Evolutionary conservation across 352 stramenopile genomes (phyloP).

Genomic region (Phytophthora pseudosyringae): DNA sequence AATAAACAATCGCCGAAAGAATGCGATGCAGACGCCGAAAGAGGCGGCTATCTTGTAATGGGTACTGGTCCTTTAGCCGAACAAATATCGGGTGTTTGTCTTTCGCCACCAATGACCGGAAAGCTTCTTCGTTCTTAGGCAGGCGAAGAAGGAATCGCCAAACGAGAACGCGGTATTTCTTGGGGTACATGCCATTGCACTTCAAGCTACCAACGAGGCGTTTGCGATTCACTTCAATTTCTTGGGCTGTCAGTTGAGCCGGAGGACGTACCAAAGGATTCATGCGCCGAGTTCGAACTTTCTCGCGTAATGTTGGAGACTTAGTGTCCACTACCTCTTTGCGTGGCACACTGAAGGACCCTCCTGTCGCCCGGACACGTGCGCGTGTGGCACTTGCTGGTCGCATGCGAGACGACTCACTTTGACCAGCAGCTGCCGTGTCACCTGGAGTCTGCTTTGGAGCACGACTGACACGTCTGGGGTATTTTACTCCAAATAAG

Average conservation of each 20-base stretch:
- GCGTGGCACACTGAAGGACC: slow-evolving; percentile 14
- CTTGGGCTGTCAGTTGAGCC: slow-evolving; percentile 33
- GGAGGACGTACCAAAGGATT: slow-evolving; percentile 22
- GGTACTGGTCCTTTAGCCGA: slow-evolving; percentile 78
- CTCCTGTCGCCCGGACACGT: slow-evolving; percentile 9
- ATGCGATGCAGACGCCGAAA: slow-evolving; percentile 82
- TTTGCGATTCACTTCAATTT: slow-evolving; percentile 69
- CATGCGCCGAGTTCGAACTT: slow-evolving; percentile 11
- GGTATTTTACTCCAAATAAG: slow-evolving; percentile 62
- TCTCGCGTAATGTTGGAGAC: slow-evolving; percentile 18
- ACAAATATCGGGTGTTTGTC: slow-evolving; percentile 77
- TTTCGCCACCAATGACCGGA: slow-evolving; percentile 75
- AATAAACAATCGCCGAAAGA: slow-evolving; percentile 88
- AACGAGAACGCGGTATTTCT: slow-evolving; percentile 83
- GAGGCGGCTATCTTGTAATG: slow-evolving; percentile 73
- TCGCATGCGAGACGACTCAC: slow-evolving; percentile 7
- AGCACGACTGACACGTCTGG: slow-evolving; percentile 15
- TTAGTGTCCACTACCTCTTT: slow-evolving; percentile 9
- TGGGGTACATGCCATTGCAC: slow-evolving; percentile 78
- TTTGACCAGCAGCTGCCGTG: background rate
- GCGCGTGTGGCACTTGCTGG: slow-evolving; percentile 20
- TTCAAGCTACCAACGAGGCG: slow-evolving; percentile 70
- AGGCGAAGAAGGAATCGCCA: slow-evolving; percentile 87
- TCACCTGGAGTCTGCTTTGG: slow-evolving; percentile 20
- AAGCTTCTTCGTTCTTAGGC: slow-evolving; percentile 85